Evolutionary conservation across 495 filamentous ascomycete species (phyloP), one percentile per base, ranked within the genome.

Genomic region (Astrothelium macrocarpum): DNA sequence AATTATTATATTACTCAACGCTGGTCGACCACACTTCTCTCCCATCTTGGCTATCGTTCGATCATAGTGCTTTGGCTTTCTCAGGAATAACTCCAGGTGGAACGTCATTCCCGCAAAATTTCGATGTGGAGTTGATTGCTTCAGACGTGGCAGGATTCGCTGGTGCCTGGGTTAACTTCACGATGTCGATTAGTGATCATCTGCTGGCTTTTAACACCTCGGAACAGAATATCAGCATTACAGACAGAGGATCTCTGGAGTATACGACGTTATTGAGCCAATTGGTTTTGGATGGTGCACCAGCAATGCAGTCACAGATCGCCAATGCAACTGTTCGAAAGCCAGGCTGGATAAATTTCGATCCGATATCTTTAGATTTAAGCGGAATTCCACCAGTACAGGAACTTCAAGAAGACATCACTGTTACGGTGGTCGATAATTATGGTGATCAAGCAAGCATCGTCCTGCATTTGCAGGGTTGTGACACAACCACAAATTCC

Each of bases 31-130:
- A 92, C 68, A 86, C 87, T 7, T 91, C 93, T 32, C 76, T 96
- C 43, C 92, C 92, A 36, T 89, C 91, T 3, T 96, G 91, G 92
- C 81, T 96, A 45, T 77, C 73, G 12, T 96, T 97, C 68, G 84
- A 95, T 69, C 67, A 81, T 1, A 65, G 70, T 1, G 75, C 66
- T 7, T 79, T 96, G 32, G 79, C 80, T 12, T 96, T 96, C 68
- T 83, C 82, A 5, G 91, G 91, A n/a, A 82, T 76, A 53, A 86
- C 86, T 2, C 91, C 90, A 4, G 72, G 83, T 16, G 74, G 80
- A 20, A 77, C 78, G 42, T 78, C 86, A 18, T 84, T 84, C 1
- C 86, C 90, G 16, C 87, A 94, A 69, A 78, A 75, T 0, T 95
- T 91, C 68, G 81, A 79, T 16, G 82, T 97, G 62, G 78, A 84